A percentile compares a stretch with the other conserved stretches of the same genome.
Evolutionary conservation across 768 basidiomycete species (phyloP).

Genomic region (Auricularia sp.): DNA sequence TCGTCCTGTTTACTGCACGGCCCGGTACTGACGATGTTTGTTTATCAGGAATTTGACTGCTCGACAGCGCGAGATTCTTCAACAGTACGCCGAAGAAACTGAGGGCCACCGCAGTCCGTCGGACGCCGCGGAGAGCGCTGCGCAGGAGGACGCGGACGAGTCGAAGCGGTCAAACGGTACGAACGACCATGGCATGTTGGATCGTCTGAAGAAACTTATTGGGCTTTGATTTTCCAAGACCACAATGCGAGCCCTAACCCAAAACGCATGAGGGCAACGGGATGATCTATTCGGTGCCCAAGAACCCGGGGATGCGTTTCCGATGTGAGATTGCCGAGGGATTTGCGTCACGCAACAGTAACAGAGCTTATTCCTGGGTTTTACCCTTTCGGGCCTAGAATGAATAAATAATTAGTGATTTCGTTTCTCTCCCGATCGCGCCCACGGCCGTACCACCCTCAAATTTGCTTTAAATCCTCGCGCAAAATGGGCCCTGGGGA

Average conservation of each 20-base stretch:
- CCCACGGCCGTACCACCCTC: background rate
- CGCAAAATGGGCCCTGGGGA: background rate
- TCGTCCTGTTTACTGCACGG: background rate
- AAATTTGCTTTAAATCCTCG: background rate
- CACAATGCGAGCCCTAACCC: background rate
- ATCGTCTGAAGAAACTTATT: slow-evolving; percentile 42
- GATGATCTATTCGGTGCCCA: background rate
- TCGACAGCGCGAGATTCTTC: slow-evolving; percentile 77
- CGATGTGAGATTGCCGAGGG: background rate
- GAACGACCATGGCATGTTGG: slow-evolving; percentile 47
- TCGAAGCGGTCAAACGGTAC: slow-evolving; percentile 13
- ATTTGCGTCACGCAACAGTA: background rate
- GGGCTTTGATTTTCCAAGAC: slow-evolving; percentile 21
- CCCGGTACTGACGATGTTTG: background rate
- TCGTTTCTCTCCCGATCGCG: background rate
- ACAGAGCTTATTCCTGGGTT: background rate
- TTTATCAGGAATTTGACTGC: slow-evolving; percentile 59
- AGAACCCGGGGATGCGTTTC: background rate
- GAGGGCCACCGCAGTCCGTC: slow-evolving; percentile 48
- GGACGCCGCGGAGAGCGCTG: background rate
- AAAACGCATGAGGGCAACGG: background rate
- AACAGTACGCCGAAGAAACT: slow-evolving; percentile 88
- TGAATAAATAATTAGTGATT: background rate
- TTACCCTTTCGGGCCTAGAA: background rate
- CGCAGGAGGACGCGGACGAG: background rate